These are phyloP conservation scores for Globisporangium alternatum DNA, from an alignment of 352 stramenopile species.

Conservation along the genomic window DNA sequence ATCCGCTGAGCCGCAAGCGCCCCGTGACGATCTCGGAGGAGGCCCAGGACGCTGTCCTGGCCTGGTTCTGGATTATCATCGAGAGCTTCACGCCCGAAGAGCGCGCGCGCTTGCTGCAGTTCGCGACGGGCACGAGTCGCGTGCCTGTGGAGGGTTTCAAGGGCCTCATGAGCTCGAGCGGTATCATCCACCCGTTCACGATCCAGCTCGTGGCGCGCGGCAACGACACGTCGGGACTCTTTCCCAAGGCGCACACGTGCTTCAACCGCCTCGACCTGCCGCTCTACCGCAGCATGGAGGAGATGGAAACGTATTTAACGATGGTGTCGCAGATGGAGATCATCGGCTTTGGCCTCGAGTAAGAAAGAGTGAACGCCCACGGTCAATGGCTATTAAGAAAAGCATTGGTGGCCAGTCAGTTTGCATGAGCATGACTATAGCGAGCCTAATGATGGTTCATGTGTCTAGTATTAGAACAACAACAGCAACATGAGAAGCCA, in stretches of 20 bases:
- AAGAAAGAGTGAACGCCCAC: slow-evolving; percentile 9
- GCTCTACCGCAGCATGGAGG: slow-evolving; percentile 58
- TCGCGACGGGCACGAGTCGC: slow-evolving; percentile 71
- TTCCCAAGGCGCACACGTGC: slow-evolving; percentile 80
- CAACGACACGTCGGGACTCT: slow-evolving; percentile 41
- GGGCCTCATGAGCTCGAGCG: slow-evolving; percentile 72
- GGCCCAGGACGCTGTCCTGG: slow-evolving; percentile 46
- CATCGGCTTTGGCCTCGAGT: slow-evolving; percentile 74
- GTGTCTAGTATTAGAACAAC: too few species aligned
- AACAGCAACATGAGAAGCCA: neutral
- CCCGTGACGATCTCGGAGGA: slow-evolving; percentile 20
- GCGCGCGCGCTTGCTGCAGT: slow-evolving; percentile 70
- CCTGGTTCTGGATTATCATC: slow-evolving; percentile 76
- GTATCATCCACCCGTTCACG: slow-evolving; percentile 80
- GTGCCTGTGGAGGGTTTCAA: slow-evolving; percentile 82
- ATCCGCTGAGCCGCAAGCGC: slow-evolving; percentile 17
- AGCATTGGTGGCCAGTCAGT: neutral
- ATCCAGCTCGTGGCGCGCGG: slow-evolving; percentile 62
- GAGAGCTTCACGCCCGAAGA: slow-evolving; percentile 59
- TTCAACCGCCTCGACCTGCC: slow-evolving; percentile 83
- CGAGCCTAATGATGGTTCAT: too few species aligned
- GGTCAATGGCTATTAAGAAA: neutral
- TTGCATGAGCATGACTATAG: too few species aligned
- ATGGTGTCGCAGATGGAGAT: slow-evolving; percentile 84
- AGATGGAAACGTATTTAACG: slow-evolving; percentile 74